Evolutionary conservation across 305 asterid species (phyloP).

Genomic region (Withania somnifera): DNA sequence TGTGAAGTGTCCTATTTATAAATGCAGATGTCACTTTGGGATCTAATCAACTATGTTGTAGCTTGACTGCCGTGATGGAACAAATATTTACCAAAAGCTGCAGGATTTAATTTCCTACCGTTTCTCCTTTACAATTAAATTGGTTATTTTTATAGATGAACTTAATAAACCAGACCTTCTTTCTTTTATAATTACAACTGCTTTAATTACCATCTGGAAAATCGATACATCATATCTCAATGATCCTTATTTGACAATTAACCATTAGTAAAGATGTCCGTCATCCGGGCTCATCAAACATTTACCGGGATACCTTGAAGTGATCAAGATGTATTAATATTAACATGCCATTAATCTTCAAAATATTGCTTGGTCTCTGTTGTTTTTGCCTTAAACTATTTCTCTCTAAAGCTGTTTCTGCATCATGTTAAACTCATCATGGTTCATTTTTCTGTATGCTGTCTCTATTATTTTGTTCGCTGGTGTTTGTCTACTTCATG

Average conservation of each 20-base stretch:
- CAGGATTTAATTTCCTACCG: background rate
- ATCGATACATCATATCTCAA: background rate
- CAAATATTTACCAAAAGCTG: background rate
- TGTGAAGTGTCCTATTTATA: background rate
- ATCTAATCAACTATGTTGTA: background rate
- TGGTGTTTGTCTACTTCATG: background rate
- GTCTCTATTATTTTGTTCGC: background rate
- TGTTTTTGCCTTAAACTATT: background rate
- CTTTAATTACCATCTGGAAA: background rate
- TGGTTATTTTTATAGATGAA: background rate
- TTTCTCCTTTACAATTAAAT: background rate
- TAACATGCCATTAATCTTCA: background rate
- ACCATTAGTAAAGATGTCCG: background rate
- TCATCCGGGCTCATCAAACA: constrained; percentile 1
- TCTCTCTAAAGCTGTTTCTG: background rate
- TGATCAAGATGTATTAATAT: background rate
- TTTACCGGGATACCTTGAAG: background rate
- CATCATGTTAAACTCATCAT: background rate
- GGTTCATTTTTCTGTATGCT: background rate
- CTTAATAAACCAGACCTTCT: background rate
- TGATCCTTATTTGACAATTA: background rate
- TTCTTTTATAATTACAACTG: background rate
- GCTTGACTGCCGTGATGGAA: background rate
- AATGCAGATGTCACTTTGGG: background rate
- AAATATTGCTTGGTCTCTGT: background rate